These are phyloP conservation scores for Trifolium fragiferum DNA, from an alignment of 306 rosid species.

Conservation along the genomic window DNA sequence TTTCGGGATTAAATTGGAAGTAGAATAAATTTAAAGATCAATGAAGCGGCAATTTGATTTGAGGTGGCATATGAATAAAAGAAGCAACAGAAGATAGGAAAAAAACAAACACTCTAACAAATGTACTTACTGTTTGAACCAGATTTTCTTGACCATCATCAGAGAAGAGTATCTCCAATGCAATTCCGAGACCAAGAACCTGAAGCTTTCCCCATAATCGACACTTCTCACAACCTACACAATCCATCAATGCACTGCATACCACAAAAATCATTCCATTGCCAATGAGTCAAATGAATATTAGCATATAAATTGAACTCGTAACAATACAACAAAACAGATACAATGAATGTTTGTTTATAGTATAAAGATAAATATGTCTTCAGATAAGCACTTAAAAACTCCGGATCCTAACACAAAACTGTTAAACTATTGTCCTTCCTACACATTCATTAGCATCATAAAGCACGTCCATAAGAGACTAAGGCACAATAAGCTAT, in stretches of 20 bases:
- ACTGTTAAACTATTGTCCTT: not conserved
- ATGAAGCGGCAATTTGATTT: not conserved
- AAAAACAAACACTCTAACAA: not conserved
- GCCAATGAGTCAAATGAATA: conserved; percentile 17
- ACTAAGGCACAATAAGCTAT: not conserved
- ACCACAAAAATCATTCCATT: conserved; percentile 33
- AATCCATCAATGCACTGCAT: conserved; percentile 93
- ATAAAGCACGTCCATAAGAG: conserved; percentile 12
- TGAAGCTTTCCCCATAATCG: conserved; percentile 99
- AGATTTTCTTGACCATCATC: conserved; percentile 61
- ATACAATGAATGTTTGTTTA: conserved; percentile 8
- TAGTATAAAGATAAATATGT: conserved; percentile 12
- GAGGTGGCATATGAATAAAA: not conserved
- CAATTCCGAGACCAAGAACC: conserved; percentile 98
- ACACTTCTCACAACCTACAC: conserved; percentile 98
- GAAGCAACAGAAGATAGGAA: not conserved
- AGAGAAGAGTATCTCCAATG: conserved; percentile 87
- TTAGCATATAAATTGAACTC: conserved; percentile 10
- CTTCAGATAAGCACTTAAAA: conserved; percentile 11
- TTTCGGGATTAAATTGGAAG: conserved; percentile 10
- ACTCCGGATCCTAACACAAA: not conserved
- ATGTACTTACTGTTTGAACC: conserved; percentile 65
- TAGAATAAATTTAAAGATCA: conserved; percentile 12
- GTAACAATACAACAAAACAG: conserved; percentile 10
- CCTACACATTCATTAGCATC: conserved; percentile 18